Evolutionary conservation across 73 alveolate genomes (phyloP), one percentile per base, ranked within the genome.

Genomic region (Tetrahymena elliotti): DNA sequence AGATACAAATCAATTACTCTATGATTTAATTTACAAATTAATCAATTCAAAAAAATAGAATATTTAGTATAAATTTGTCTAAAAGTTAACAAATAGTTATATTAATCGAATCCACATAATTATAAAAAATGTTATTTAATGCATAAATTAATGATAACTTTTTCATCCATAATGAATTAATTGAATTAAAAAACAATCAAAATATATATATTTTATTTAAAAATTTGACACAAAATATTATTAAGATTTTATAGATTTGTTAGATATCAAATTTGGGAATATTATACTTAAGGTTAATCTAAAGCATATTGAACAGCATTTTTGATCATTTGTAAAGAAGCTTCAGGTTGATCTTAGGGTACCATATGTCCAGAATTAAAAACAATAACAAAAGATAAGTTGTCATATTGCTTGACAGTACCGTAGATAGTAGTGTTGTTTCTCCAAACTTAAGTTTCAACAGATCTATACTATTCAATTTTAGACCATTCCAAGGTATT

Each of bases 291-390:
- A 7, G 88, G 4, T 68, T 68, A 0, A 68, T n/a, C 11, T 68
- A 68, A n/a, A 18, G 88, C 88, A 24, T 68, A 68, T 18, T 68
- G 12, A n/a, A 68, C 88, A 27, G 88, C 88, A 27, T 68, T 27
- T 24, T 54, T 94, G 7, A 94, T 39, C 93, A 94, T 33, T n/a
- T 94, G 9, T 35, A 94, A 94, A 22, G 95, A 33, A 47, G 96
- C 95, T 92, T 94, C 96, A 15, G 96, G 96, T n/a, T 94, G 82
- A 33, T 94, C 96, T 40, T 84, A 52, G 33, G 96, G 96, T 5
- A 94, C 96, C 15, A 94, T 37, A 41, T 94, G 96, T 24, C 96
- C 96, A 41, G 96, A 94, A 94, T 94, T 88, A 52, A 84, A 84
- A 33, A 94, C 93, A 36, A 88, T 83, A 27, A 33, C 68, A 39